Conservation (phyloP, 495 filamentous ascomycete genomes). For the Aspergillus bertholletiae region DNA sequence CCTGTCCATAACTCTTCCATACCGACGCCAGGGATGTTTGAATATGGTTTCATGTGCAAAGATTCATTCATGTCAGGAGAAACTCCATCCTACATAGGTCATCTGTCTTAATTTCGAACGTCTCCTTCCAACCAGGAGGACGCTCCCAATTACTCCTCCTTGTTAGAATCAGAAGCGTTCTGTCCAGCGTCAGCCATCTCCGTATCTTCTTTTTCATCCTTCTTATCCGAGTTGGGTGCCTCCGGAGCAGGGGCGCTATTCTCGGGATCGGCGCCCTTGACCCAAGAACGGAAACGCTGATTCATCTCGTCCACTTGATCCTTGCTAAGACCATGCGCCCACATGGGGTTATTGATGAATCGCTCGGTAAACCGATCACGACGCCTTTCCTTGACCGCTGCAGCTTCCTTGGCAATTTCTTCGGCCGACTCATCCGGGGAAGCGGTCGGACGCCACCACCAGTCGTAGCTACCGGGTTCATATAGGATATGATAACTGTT, state of each 20-base stretch:
- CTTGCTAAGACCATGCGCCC: constrained; percentile 69
- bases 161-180: constrained; percentile 9
- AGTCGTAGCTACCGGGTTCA: constrained; percentile 63
- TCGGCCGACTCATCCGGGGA: constrained; percentile 39
- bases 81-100: background rate
- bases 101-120: background rate
- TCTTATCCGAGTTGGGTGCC: constrained; percentile 11
- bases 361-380: constrained; percentile 65
- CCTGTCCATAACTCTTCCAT: background rate
- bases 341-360: constrained; percentile 68
- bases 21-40: background rate
- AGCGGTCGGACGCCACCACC: constrained; percentile 45
- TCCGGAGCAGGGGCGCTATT: constrained; percentile 9
- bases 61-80: background rate
- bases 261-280: constrained; percentile 31
- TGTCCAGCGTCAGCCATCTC: constrained; percentile 38
- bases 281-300: constrained; percentile 51
- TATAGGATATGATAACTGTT: constrained; percentile 80
- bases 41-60: background rate
- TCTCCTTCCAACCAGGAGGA: background rate
- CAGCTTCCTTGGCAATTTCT: constrained; percentile 39
- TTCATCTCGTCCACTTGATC: constrained; percentile 70
- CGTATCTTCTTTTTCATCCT: constrained; percentile 25
- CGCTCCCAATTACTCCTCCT: constrained; percentile 3
- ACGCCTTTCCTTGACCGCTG: constrained; percentile 51